phyloP scores from a whole-genome alignment of 2,329 filamentous ascomycete species.

The Calonectria fujianensis region DNA sequence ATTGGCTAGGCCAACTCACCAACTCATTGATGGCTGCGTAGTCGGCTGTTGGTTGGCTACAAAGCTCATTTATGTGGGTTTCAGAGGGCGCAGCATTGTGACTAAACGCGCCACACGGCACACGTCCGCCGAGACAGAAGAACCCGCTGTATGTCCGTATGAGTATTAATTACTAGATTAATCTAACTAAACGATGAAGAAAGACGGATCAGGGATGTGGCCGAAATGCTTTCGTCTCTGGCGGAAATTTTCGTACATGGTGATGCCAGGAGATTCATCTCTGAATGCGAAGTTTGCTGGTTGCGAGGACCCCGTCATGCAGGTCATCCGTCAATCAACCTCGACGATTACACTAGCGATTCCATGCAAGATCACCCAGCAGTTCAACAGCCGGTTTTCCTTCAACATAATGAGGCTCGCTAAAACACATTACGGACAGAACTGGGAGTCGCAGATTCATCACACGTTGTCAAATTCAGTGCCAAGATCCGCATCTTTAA shows the following conservation, averaged over 20 bases:
- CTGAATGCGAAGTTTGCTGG: too few species aligned
- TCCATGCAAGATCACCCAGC: slow-evolving; percentile 32
- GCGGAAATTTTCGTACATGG: too few species aligned
- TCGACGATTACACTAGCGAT: too few species aligned
- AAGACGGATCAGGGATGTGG: too few species aligned
- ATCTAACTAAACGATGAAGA: too few species aligned
- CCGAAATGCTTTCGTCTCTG: too few species aligned
- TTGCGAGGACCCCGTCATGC: too few species aligned
- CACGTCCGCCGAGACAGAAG: not conserved
- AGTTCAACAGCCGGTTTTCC: slow-evolving; percentile 38
- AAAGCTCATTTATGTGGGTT: not conserved
- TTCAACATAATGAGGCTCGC: not conserved
- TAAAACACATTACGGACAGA: slow-evolving; percentile 1
- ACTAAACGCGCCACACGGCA: slow-evolving; percentile 10
- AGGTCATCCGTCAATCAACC: too few species aligned
- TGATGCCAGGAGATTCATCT: too few species aligned
- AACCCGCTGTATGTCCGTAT: too few species aligned
- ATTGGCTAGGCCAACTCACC: not conserved
- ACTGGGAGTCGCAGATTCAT: not conserved
- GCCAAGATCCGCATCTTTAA: not conserved
- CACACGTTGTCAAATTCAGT: not conserved
- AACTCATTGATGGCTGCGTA: not conserved
- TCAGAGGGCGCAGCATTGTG: not conserved
- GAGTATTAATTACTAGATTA: too few species aligned
- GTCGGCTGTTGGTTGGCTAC: not conserved